A percentile compares a stretch with the other conserved stretches of the same genome.
These are phyloP conservation scores for Lachnellula subtilissima DNA, from an alignment of 2,329 filamentous ascomycete genomes.

Conservation along the genomic window DNA sequence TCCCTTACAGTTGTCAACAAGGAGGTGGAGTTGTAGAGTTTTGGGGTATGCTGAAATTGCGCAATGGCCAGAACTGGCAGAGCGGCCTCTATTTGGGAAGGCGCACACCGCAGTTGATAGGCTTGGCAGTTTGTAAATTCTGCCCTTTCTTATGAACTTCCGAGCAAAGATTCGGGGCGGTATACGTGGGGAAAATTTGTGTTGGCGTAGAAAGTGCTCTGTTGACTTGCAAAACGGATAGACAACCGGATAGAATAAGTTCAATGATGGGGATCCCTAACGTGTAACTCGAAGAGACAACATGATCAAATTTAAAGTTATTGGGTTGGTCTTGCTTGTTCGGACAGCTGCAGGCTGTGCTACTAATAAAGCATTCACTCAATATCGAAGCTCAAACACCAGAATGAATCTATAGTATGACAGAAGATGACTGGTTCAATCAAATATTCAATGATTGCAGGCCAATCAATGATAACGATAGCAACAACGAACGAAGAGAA, in stretches of 20 bases:
- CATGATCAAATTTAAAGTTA: neutral
- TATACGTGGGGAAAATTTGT: no score
- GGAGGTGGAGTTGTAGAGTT: neutral
- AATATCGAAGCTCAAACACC: neutral
- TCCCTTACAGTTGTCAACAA: neutral
- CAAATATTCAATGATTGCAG: neutral
- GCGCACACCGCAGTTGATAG: neutral
- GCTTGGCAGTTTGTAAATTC: neutral
- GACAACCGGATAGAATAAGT: neutral
- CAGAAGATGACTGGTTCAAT: neutral
- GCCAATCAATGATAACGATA: neutral
- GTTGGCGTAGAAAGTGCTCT: no score
- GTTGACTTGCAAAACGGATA: no score
- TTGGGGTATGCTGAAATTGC: neutral
- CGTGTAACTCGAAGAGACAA: neutral
- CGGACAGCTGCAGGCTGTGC: slow-evolving; percentile 15
- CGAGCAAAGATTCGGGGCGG: no score
- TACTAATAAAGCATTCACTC: neutral
- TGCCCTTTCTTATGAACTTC: no score
- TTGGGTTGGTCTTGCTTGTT: slow-evolving; percentile 1
- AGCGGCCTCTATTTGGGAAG: neutral
- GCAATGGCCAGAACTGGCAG: slow-evolving; percentile 1
- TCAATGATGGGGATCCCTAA: neutral
- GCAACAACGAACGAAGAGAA: neutral
- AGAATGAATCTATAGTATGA: neutral